phyloP scores from a whole-genome alignment of 345 rosid species.

The Syzygium aqueum region DNA sequence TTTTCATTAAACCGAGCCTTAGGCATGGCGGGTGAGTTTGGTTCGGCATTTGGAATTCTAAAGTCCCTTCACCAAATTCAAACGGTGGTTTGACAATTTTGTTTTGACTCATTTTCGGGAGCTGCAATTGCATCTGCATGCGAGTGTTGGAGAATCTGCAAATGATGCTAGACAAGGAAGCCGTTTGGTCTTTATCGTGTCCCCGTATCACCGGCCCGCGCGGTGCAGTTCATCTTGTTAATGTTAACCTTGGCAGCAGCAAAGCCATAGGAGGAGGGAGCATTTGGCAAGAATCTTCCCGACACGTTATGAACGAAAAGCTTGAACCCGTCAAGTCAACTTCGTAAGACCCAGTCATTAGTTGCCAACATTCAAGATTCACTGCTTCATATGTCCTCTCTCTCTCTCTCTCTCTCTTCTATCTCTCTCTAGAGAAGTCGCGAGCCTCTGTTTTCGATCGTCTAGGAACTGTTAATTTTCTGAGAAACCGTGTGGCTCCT shows the following conservation, averaged over 20 bases:
- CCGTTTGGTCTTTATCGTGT: too few species aligned
- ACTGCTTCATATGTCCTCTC: neutral
- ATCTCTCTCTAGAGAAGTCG: too few species aligned
- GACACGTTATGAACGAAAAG: neutral
- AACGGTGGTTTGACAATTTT: too few species aligned
- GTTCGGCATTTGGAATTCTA: too few species aligned
- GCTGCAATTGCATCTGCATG: too few species aligned
- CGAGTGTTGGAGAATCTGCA: too few species aligned
- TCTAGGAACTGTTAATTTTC: neutral
- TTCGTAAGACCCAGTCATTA: neutral
- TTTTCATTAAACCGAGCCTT: too few species aligned
- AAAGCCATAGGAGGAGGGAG: neutral
- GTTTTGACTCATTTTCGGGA: too few species aligned
- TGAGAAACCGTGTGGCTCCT: neutral
- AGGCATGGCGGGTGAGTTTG: too few species aligned
- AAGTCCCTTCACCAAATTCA: too few species aligned
- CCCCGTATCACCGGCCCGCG: too few species aligned
- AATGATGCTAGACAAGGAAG: neutral
- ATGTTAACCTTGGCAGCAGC: neutral
- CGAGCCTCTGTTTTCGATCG: neutral
- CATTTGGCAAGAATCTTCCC: neutral
- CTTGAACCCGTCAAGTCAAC: neutral
- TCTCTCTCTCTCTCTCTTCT: too few species aligned
- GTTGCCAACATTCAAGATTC: neutral
- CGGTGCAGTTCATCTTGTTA: neutral